Percentiles rank a stretch among this genome's conserved stretches.
Conservation (phyloP, 352 stramenopile genomes). For the Phytophthora sojae region DNA sequence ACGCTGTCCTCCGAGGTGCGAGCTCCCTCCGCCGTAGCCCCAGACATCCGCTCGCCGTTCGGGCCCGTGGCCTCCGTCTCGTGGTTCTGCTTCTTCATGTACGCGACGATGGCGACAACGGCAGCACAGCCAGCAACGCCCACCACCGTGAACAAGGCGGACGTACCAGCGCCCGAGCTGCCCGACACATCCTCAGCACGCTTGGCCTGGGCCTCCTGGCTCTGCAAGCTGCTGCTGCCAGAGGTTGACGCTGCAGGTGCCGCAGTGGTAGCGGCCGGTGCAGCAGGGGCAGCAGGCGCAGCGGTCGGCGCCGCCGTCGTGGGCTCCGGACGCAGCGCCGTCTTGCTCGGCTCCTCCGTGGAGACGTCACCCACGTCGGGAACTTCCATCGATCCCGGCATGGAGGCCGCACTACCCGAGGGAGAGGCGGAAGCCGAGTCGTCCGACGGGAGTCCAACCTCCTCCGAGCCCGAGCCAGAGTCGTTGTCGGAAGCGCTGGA, state of each 20-base stretch:
- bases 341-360: slow-evolving; percentile 28
- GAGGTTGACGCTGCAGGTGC: slow-evolving; percentile 11
- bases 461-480: slow-evolving; percentile 30
- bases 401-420: slow-evolving; percentile 16
- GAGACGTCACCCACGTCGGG: slow-evolving; percentile 46
- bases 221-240: slow-evolving; percentile 37
- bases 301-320: slow-evolving; percentile 13
- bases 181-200: slow-evolving; percentile 47
- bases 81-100: slow-evolving; percentile 53
- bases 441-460: slow-evolving; percentile 8
- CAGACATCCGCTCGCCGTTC: slow-evolving; percentile 41
- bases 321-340: slow-evolving; percentile 25
- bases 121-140: slow-evolving; percentile 45
- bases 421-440: slow-evolving; percentile 2
- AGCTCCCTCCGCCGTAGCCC: slow-evolving; percentile 46
- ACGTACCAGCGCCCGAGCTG: slow-evolving; percentile 3
- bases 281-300: slow-evolving; percentile 18
- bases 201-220: slow-evolving; percentile 57
- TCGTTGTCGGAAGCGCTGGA: slow-evolving; percentile 16
- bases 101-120: slow-evolving; percentile 63
- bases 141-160: slow-evolving; percentile 24
- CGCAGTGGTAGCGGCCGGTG: slow-evolving; percentile 12
- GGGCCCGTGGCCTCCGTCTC: slow-evolving; percentile 28
- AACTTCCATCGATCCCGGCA: slow-evolving; percentile 33
- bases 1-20: slow-evolving; percentile 66